A percentile compares a stretch with the other conserved stretches of the same genome.
Conservation (phyloP, 148 eudicot genomes). For the Vaccinium myrtillus region DNA sequence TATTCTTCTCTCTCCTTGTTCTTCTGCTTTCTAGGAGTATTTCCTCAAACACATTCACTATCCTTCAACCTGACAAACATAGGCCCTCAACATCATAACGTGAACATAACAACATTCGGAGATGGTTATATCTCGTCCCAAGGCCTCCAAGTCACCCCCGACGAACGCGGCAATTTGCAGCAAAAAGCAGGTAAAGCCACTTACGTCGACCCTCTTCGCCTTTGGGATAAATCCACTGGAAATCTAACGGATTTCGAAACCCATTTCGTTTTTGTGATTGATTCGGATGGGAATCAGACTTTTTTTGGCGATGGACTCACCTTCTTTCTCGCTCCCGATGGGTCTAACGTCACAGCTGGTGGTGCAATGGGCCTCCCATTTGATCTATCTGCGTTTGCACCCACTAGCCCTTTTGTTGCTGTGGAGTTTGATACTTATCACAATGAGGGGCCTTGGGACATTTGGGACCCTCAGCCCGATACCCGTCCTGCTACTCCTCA, state of each 20-base stretch:
- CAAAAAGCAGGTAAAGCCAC: background rate
- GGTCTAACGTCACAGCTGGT: background rate
- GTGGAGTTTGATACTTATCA: constrained; percentile 22
- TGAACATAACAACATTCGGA: no score
- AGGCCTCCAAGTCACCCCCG: background rate
- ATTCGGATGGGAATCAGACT: background rate
- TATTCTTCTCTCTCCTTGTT: background rate
- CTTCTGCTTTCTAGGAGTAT: background rate
- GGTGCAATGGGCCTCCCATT: background rate
- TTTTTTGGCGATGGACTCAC: background rate
- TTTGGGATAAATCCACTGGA: background rate
- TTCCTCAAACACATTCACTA: background rate
- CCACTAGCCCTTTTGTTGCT: constrained; percentile 17
- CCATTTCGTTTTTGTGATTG: background rate
- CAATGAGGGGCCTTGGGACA: no score
- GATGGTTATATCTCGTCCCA: background rate
- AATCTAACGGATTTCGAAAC: background rate
- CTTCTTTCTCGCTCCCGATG: background rate
- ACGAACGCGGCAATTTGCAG: background rate
- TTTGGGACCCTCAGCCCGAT: no score
- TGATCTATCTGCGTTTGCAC: background rate
- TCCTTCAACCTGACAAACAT: background rate
- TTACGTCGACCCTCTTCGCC: background rate
- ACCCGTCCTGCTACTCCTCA: no score
- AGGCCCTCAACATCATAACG: background rate